Conservation (phyloP, 2,329 filamentous ascomycete species). For the Sphaerostilbella broomeana region DNA sequence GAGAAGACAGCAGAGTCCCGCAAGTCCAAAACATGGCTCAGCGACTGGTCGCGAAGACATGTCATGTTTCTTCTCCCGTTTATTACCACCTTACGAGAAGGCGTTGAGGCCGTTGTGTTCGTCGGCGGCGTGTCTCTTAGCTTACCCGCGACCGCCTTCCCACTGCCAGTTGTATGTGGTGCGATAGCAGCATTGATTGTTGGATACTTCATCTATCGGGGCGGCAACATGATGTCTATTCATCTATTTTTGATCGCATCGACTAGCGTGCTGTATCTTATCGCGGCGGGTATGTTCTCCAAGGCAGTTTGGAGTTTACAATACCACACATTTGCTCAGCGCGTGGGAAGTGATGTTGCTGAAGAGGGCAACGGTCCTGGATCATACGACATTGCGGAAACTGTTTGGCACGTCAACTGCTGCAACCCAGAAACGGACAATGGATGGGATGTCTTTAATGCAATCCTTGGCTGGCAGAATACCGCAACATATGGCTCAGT, state of each 20-base stretch:
- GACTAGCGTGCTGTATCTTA: slow-evolving; percentile 73
- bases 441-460: slow-evolving; percentile 68
- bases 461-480: slow-evolving; percentile 73
- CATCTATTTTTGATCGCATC: slow-evolving; percentile 72
- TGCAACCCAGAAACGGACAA: slow-evolving; percentile 59
- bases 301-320: slow-evolving; percentile 67
- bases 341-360: slow-evolving; percentile 49
- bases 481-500: slow-evolving; percentile 83
- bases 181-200: slow-evolving; percentile 54
- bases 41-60: slow-evolving; percentile 61
- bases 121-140: slow-evolving; percentile 68
- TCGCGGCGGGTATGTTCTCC: slow-evolving; percentile 74
- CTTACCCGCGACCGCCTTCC: slow-evolving; percentile 61
- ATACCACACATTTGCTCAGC: slow-evolving; percentile 46
- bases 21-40: slow-evolving; percentile 27
- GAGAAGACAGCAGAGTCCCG: slow-evolving; percentile 38
- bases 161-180: slow-evolving; percentile 62
- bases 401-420: slow-evolving; percentile 76
- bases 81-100: slow-evolving; percentile 69
- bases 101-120: slow-evolving; percentile 73
- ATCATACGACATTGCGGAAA: slow-evolving; percentile 68
- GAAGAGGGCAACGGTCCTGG: slow-evolving; percentile 54
- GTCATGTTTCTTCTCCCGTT: slow-evolving; percentile 73
- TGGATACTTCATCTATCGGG: slow-evolving; percentile 61
- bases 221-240: slow-evolving; percentile 26